These are phyloP conservation scores for Lobosporangium transversale DNA, from an alignment of 192 early-diverging fungal species.

Conservation along the genomic window DNA sequence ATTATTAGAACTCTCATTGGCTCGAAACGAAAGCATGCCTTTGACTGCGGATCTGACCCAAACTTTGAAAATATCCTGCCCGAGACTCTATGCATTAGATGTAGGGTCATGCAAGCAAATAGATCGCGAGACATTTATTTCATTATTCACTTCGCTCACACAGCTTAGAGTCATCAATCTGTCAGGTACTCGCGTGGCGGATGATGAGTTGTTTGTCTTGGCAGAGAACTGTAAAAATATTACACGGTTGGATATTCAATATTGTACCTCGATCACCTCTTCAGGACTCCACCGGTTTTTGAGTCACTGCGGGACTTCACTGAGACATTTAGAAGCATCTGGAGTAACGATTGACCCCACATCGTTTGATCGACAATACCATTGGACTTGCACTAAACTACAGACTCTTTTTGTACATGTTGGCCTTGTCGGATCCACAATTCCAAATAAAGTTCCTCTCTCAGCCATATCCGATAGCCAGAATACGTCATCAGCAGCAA, in stretches of 20 bases:
- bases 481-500: background rate
- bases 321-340: slow-evolving; percentile 32
- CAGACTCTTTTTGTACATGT: slow-evolving; percentile 42
- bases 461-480: background rate
- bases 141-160: slow-evolving; percentile 18
- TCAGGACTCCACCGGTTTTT: slow-evolving; percentile 33
- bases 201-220: slow-evolving; percentile 14
- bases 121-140: slow-evolving; percentile 11
- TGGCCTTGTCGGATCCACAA: slow-evolving; percentile 21
- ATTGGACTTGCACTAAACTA: slow-evolving; percentile 39
- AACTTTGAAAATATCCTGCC: slow-evolving; percentile 11
- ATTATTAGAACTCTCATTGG: slow-evolving; percentile 37
- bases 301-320: slow-evolving; percentile 9
- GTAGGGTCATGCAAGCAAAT: slow-evolving; percentile 46
- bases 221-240: slow-evolving; percentile 28
- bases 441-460: background rate
- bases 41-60: slow-evolving; percentile 7
- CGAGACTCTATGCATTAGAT: slow-evolving; percentile 33
- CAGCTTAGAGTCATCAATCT: slow-evolving; percentile 33
- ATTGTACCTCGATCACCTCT: slow-evolving; percentile 42
- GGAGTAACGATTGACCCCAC: slow-evolving; percentile 40
- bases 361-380: slow-evolving; percentile 18
- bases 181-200: slow-evolving; percentile 26
- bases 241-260: slow-evolving; percentile 31
- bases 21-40: slow-evolving; percentile 24